Conservation (phyloP, 805 yeast genomes). For the Alloascoidea africana region DNA sequence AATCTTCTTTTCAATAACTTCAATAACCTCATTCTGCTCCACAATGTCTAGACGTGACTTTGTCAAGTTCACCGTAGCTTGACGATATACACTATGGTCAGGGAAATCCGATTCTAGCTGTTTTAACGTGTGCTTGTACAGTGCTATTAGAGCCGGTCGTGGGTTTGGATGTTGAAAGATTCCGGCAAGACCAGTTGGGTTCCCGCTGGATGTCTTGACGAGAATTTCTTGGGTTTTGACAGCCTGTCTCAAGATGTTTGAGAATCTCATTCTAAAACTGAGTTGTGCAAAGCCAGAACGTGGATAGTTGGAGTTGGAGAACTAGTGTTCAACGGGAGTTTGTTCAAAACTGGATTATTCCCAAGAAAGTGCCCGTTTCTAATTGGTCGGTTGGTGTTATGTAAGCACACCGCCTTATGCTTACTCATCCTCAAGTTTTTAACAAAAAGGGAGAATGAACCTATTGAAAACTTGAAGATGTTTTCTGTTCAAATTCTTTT, state of each 20-base stretch:
- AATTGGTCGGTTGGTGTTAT: too few species aligned
- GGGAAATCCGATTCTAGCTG: conserved; percentile 51
- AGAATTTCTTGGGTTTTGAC: conserved; percentile 18
- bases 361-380: too few species aligned
- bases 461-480: too few species aligned
- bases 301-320: too few species aligned
- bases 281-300: too few species aligned
- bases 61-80: conserved; percentile 59
- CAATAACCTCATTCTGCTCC: conserved; percentile 41
- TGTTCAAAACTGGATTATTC: too few species aligned
- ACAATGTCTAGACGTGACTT: conserved; percentile 54
- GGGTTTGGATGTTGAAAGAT: conserved; percentile 72
- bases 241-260: conserved; percentile 24
- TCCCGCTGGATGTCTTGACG: conserved; percentile 42
- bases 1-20: conserved; percentile 53
- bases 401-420: too few species aligned
- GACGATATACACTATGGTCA: conserved; percentile 55
- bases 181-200: conserved; percentile 76
- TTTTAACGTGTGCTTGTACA: conserved; percentile 55
- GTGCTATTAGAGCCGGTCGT: conserved; percentile 56
- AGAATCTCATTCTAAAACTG: conserved; percentile 19
- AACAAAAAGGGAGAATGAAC: too few species aligned
- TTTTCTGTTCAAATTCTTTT: too few species aligned
- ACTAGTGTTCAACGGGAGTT: too few species aligned
- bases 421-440: too few species aligned